A percentile compares a stretch with the other conserved stretches of the same genome.
These are phyloP conservation scores for Eucalyptus erythrocorys DNA, from an alignment of 345 rosid genomes.

Conservation along the genomic window DNA sequence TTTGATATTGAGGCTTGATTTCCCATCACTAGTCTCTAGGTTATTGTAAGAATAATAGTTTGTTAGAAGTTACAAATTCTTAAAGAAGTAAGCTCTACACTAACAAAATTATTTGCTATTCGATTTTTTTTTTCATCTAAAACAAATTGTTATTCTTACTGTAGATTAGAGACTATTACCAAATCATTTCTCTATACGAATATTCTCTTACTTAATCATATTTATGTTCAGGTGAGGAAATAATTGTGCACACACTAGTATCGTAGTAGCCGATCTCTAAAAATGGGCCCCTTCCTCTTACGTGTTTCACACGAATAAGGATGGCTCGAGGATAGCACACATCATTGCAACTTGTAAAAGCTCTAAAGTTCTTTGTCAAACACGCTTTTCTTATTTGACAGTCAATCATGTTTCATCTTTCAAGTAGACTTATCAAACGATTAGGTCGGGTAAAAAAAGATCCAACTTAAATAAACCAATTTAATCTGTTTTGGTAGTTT, in stretches of 20 bases:
- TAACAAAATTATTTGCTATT: too few species aligned
- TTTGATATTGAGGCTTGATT: too few species aligned
- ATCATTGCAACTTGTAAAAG: not conserved
- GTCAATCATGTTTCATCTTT: not conserved
- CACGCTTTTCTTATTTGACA: not conserved
- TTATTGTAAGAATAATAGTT: too few species aligned
- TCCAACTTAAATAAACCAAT: too few species aligned
- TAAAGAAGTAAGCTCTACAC: too few species aligned
- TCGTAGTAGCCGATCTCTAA: not conserved
- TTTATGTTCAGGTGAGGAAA: not conserved
- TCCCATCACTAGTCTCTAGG: too few species aligned
- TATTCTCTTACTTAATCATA: not conserved
- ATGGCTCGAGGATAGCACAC: not conserved
- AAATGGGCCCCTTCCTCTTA: not conserved
- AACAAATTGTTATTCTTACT: too few species aligned
- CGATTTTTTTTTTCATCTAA: too few species aligned
- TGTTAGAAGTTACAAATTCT: too few species aligned
- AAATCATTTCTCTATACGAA: not conserved
- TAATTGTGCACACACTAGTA: not conserved
- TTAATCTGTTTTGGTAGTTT: too few species aligned
- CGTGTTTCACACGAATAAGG: not conserved
- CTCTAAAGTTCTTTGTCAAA: not conserved
- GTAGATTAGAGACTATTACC: too few species aligned
- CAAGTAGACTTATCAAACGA: not conserved
- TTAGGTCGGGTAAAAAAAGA: not conserved